These are phyloP conservation scores for Sordariomycetes sp. DNA, from an alignment of 2,329 filamentous ascomycete species.

Conservation along the genomic window DNA sequence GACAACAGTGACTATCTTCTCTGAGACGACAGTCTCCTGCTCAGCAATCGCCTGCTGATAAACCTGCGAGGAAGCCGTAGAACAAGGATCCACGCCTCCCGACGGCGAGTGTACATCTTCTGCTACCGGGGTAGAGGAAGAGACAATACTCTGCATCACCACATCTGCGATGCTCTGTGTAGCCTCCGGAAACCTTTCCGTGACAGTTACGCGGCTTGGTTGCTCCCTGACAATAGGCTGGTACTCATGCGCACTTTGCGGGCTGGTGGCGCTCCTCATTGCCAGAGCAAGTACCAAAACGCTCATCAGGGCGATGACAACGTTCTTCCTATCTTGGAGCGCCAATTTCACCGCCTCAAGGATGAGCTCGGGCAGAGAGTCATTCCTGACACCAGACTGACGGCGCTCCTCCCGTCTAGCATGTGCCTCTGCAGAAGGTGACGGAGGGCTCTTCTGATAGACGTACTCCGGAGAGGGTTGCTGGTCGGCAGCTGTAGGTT, in stretches of 20 bases:
- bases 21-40: slow-evolving; percentile 10
- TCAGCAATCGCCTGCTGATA: slow-evolving; percentile 9
- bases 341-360: slow-evolving; percentile 43
- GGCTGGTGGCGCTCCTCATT: slow-evolving; percentile 17
- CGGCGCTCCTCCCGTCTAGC: slow-evolving; percentile 18
- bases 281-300: slow-evolving; percentile 44
- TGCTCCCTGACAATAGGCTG: slow-evolving; percentile 15
- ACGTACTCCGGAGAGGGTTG: slow-evolving; percentile 6
- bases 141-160: background rate
- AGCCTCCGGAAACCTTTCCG: slow-evolving; percentile 5
- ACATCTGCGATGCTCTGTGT: too few relatives aligned
- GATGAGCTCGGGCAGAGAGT: slow-evolving; percentile 44
- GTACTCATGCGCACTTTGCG: slow-evolving; percentile 13
- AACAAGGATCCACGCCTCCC: background rate
- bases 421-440: slow-evolving; percentile 13
- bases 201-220: slow-evolving; percentile 12
- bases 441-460: slow-evolving; percentile 8
- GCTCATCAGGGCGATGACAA: slow-evolving; percentile 45
- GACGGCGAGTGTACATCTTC: background rate
- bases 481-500: slow-evolving; percentile 6
- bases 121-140: background rate
- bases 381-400: slow-evolving; percentile 21
- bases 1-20: slow-evolving; percentile 16
- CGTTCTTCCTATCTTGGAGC: slow-evolving; percentile 49
- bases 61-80: slow-evolving; percentile 1